A percentile compares a stretch with the other conserved stretches of the same genome.
phyloP scores from a whole-genome alignment of 2,329 filamentous ascomycete species.

The Sporothrix curviconia region DNA sequence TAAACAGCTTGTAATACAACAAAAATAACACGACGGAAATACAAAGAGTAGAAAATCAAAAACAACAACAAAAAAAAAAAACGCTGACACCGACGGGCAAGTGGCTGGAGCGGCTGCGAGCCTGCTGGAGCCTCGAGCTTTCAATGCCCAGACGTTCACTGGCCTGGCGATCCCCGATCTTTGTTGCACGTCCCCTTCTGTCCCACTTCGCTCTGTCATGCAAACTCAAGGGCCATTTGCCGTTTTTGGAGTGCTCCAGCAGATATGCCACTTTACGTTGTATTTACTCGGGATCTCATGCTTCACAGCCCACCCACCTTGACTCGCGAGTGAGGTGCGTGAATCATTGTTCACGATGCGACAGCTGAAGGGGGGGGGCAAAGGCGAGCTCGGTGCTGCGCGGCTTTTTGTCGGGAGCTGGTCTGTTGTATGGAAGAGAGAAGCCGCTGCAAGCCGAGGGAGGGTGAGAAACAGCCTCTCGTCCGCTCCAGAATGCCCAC shows the following conservation, averaged over 20 bases:
- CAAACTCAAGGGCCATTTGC: neutral
- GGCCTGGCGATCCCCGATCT: neutral
- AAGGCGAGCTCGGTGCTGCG: neutral
- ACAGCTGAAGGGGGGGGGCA: neutral
- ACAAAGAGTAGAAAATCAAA: neutral
- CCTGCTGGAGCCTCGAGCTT: neutral
- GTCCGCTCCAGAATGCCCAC: too few relatives aligned
- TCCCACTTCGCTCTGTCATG: neutral
- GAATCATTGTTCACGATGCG: neutral
- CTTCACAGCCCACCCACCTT: too few relatives aligned
- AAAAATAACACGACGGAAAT: too few relatives aligned
- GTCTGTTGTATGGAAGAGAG: neutral
- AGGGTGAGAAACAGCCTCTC: too few relatives aligned
- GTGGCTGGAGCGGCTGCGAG: neutral
- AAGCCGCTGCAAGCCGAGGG: conserved; percentile 11
- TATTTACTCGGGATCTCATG: too few relatives aligned
- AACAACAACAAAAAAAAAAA: neutral
- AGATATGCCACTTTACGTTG: too few relatives aligned
- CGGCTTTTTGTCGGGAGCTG: too few relatives aligned
- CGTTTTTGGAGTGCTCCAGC: too few relatives aligned
- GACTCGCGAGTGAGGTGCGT: neutral
- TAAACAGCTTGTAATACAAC: too few relatives aligned
- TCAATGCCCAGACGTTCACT: neutral
- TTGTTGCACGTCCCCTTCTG: too few relatives aligned
- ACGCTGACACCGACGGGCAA: neutral